Conservation (phyloP, 345 rosid species). For the Bruguiera sexangula region DNA sequence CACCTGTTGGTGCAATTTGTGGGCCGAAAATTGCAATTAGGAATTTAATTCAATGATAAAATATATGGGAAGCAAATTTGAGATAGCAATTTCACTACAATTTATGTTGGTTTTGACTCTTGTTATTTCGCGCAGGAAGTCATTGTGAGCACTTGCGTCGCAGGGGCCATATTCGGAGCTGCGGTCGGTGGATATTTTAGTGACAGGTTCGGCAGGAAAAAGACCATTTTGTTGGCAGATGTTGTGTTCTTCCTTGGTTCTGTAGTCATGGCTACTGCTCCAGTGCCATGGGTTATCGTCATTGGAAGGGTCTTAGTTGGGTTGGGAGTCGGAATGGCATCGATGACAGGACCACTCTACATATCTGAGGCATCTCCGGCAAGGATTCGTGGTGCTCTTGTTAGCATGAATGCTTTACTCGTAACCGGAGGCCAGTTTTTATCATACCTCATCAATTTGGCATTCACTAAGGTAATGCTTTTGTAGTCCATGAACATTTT, state of each 20-base stretch:
- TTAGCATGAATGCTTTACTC: constrained; percentile 70
- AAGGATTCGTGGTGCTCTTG: constrained; percentile 80
- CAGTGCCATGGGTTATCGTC: constrained; percentile 65
- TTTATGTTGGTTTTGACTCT: background rate
- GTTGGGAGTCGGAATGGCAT: constrained; percentile 91
- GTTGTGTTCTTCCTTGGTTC: constrained; percentile 64
- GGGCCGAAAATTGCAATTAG: no score
- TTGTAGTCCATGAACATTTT: background rate
- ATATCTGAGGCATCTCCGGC: constrained; percentile 96
- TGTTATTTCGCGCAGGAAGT: constrained; percentile 31
- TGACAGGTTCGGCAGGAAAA: constrained; percentile 69
- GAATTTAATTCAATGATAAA: no score
- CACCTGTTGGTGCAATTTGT: no score
- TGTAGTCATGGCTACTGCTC: constrained; percentile 65
- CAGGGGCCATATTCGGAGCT: constrained; percentile 86
- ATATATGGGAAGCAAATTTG: no score
- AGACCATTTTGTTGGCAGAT: constrained; percentile 56
- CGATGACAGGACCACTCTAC: constrained; percentile 90
- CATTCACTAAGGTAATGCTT: constrained; percentile 52
- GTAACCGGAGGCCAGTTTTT: constrained; percentile 88
- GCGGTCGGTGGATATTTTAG: constrained; percentile 73
- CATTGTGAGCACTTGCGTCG: constrained; percentile 85
- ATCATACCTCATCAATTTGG: constrained; percentile 79
- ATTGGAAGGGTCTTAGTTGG: constrained; percentile 75
- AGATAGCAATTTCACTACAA: background rate